Evolutionary conservation across 1,139 yeast genomes (phyloP).

Genomic region (Yamadazyma taylorii): DNA sequence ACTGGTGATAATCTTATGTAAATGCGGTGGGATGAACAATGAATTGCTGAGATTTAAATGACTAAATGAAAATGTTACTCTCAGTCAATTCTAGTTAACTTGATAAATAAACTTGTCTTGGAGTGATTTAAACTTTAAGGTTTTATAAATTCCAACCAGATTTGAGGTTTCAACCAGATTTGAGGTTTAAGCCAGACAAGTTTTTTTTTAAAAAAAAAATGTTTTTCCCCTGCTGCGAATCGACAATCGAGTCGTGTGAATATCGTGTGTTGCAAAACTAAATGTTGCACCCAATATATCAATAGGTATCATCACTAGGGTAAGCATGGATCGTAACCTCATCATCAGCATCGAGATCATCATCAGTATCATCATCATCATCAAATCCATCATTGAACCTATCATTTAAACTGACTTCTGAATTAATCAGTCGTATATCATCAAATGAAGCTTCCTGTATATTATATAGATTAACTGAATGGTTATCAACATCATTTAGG

Average conservation of each 20-base stretch:
- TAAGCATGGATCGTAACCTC: conserved; percentile 11
- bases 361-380: conserved; percentile 4
- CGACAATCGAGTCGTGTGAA: neutral
- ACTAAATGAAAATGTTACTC: too few species aligned
- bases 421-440: conserved; percentile 22
- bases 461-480: conserved; percentile 20
- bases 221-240: too few species aligned
- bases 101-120: too few species aligned
- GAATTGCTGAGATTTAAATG: too few species aligned
- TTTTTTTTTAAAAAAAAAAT: too few species aligned
- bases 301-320: conserved; percentile 9
- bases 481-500: conserved; percentile 14
- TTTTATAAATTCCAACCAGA: too few species aligned
- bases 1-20: too few species aligned
- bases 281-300: neutral
- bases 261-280: neutral
- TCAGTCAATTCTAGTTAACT: too few species aligned
- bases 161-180: too few species aligned
- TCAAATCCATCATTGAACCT: neutral
- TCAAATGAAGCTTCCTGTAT: conserved; percentile 23
- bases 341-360: conserved; percentile 4
- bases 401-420: conserved; percentile 9
- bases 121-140: too few species aligned
- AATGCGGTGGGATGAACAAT: too few species aligned
- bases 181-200: too few species aligned